Evolutionary conservation across 306 rosid species (phyloP), one percentile per base, ranked within the genome.

Genomic region (Albizia julibrissin): DNA sequence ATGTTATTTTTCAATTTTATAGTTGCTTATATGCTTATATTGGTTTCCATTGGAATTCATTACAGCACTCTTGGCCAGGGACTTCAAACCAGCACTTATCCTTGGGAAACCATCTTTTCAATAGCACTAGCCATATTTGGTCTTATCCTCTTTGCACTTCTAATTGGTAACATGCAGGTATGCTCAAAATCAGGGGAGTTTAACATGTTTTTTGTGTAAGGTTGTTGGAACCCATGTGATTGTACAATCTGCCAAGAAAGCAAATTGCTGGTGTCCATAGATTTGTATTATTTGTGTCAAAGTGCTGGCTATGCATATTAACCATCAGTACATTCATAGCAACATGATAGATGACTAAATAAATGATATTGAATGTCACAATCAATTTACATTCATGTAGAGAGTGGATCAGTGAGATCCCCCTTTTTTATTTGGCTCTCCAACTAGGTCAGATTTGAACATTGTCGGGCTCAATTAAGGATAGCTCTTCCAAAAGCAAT

Each of bases 121-220:
- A 93, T 93, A 29, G 90, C 93, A 24, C 88, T 93, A 7, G 97
- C 97, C 70, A 88, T 90, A 81, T 75, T 86, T 46, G 98, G 97
- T 49, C 94, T 93, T 79, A 93, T 93, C 84, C 98, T 93, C 82
- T 93, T 93, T 79, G 98, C 97, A 0, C 98, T 93, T 90, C 88
- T 93, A 73, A 93, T 93, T 78, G 98, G 98, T 81, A 93, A 93
- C 84, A 93, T 93, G 94, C 98, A 93, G 98, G 98, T 93, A 86
- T 81, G 68, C 85, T 37, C 76, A 71, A 54, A 37, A 72, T 76
- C 66, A 61, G 5, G 46, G 46, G 34, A 64, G 44, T 80, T 18
- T 79, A 76, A 50, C 79, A 64, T 49, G 13, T 46, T 5, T 42
- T 29, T 1, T 27, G 44, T 80, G 42, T 69, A 62, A 69, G 10